These are phyloP conservation scores for Trichothecium sympodiale DNA, from an alignment of 2,329 filamentous ascomycete genomes.

Conservation along the genomic window DNA sequence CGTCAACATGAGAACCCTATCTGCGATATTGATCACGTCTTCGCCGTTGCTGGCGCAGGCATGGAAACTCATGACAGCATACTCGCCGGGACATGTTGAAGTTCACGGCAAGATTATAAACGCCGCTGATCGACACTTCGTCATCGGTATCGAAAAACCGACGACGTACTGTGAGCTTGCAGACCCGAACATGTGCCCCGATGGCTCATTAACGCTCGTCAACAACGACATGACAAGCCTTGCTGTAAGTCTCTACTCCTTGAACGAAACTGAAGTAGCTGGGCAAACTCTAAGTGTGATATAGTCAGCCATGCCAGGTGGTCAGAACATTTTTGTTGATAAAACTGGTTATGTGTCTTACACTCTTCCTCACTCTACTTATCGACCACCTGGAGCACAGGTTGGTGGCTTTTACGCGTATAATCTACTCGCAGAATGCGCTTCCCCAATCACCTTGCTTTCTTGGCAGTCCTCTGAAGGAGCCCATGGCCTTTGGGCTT, in stretches of 20 bases:
- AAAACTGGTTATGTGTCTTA: constrained; percentile 43
- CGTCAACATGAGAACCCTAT: too few species aligned
- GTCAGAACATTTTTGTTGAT: constrained; percentile 49
- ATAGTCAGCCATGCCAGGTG: constrained; percentile 46
- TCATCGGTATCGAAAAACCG: constrained; percentile 14
- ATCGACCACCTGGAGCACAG: constrained; percentile 38
- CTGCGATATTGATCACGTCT: too few species aligned
- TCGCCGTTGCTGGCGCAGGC: too few species aligned
- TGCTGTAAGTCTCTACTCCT: constrained; percentile 9
- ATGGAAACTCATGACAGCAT: constrained; percentile 10
- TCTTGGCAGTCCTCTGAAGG: constrained; percentile 14
- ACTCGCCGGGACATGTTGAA: constrained; percentile 10
- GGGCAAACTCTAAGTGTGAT: background rate
- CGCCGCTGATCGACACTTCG: constrained; percentile 13
- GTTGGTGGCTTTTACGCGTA: constrained; percentile 33
- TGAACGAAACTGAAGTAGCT: fast-evolving
- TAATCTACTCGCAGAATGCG: constrained; percentile 13
- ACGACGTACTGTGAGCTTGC: constrained; percentile 15
- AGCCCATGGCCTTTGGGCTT: constrained; percentile 15
- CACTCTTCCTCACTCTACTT: constrained; percentile 41
- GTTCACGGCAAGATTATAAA: constrained; percentile 16
- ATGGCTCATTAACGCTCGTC: constrained; percentile 15
- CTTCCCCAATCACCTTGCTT: constrained; percentile 10
- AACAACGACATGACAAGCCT: constrained; percentile 16
- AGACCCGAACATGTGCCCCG: constrained; percentile 12